phyloP scores from a whole-genome alignment of 2,329 filamentous ascomycete genomes.

The Xylaria sp. region DNA sequence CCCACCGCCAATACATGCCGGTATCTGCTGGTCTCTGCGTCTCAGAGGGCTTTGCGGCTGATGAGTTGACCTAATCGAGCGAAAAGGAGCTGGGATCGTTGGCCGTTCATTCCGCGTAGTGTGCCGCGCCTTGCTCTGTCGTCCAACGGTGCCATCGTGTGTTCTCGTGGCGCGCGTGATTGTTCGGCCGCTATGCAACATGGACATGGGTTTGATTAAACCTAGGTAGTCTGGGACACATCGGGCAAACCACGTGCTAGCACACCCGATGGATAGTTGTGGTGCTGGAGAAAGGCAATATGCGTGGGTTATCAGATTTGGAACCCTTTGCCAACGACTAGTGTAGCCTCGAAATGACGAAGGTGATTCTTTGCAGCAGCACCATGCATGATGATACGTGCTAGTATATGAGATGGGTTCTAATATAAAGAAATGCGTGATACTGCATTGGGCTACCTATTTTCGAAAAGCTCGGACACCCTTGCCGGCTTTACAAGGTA shows the following conservation, averaged over 20 bases:
- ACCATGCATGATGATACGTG: slow-evolving; percentile 34
- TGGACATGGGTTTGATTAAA: slow-evolving; percentile 44
- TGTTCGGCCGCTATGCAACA: slow-evolving; percentile 40
- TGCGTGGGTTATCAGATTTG: slow-evolving; percentile 23
- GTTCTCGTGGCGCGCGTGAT: slow-evolving; percentile 42
- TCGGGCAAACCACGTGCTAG: slow-evolving; percentile 36
- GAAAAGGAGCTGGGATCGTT: slow-evolving; percentile 36
- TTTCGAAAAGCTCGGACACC: slow-evolving; percentile 42
- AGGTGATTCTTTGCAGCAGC: slow-evolving; percentile 40
- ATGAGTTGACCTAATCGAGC: slow-evolving; percentile 22
- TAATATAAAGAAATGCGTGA: slow-evolving; percentile 19
- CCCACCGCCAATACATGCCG: slow-evolving; percentile 22
- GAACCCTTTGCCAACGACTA: slow-evolving; percentile 27
- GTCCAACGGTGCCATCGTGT: slow-evolving; percentile 42
- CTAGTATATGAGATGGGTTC: slow-evolving; percentile 21
- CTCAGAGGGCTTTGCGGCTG: slow-evolving; percentile 28
- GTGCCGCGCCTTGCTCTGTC: slow-evolving; percentile 38
- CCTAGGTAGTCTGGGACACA: slow-evolving; percentile 19
- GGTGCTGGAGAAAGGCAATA: slow-evolving; percentile 24
- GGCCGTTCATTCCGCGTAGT: slow-evolving; percentile 42
- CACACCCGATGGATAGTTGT: slow-evolving; percentile 21
- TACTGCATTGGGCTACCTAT: slow-evolving; percentile 25
- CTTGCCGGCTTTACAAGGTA: slow-evolving; percentile 40
- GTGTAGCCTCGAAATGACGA: slow-evolving; percentile 34
- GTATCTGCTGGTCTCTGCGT: slow-evolving; percentile 10